Base-by-base conservation (phyloP, 352 stramenopile species). In the Phytophthora macrochlamydospora region DNA sequence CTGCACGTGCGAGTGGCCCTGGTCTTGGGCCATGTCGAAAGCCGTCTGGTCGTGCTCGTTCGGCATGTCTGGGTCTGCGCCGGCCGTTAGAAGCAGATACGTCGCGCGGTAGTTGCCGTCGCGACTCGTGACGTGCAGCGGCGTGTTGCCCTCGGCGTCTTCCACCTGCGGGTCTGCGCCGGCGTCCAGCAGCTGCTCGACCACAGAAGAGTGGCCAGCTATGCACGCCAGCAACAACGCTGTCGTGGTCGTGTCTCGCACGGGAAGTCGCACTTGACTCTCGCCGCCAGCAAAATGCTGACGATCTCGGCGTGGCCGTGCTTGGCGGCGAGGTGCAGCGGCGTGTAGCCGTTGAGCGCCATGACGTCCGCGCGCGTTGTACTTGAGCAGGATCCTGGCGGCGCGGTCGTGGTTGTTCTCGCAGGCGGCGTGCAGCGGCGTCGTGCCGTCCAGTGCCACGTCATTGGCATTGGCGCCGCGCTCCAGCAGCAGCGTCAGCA, bases 21-120 rank as follows among this genome's bases (percentile, higher is more conserved):
- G 78, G 32, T 66, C 67, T 46, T 84, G 78, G 11, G 85, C 85
- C 43, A 95, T 78, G 50, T 95, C 88, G 53, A 93, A 92, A 9
- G 88, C 81, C 53, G 88, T 93, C 58, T 95, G 70, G 48, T 90
- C 78, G n/a, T 76, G 72, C 28, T 86, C 73, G 63, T 95, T 94
- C 28, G 88, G 88, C 81, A 95, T 93, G 59, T 94, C 83, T 30
- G 87, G 83, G 56, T 95, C 88, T 4, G 85, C 88, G 31, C 88
- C 88, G 7, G 88, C 88, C n/a, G 86, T 93, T 11, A 95, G 61
- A 53, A 95, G 63, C 40, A 94, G 60, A 51, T 93, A 94, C 30
- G 83, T 92, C 8, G 83, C 75, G 43, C 85, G 82, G 68, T 93
- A 91, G 69, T 93, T 87, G 13, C 85, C 88, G 40, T 85, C 79